Evolutionary conservation across 1,139 yeast species (phyloP), one percentile per base, ranked within the genome.

Genomic region (Hansenula sp.): DNA sequence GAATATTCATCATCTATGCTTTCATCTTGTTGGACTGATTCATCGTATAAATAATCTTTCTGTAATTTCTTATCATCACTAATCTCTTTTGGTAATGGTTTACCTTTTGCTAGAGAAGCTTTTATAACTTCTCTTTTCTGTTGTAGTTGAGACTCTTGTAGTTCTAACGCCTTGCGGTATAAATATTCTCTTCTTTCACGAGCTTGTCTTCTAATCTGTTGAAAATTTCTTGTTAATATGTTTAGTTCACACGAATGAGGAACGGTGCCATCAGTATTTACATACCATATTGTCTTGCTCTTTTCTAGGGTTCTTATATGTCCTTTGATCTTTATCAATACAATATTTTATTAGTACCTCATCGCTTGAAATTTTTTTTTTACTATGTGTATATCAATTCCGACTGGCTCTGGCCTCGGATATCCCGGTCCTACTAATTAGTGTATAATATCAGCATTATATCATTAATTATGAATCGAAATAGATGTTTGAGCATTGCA

Each of bases 121-220:
- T 88, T 84, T 41, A 93, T 72, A 57, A 84, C 85, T 61, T 86
- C 95, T 54, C 99, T 76, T 63, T 91, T 91, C 58, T 88, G 93
- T 17, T 86, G 83, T 38, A 86, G 75, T 31, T 86, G 80, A 16
- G 96, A 85, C 53, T 93, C 98, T 63, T 94, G 96, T 32, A 91
- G 76, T 61, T 89, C 95, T 38, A 88, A 79, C 0, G 96, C 87
- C 62, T 91, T 90, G 45, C 91, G 77, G 70, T 88, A 93, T 36
- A 91, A 73, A 58, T 90, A 93, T 60, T 93, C 98, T 66, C 96
- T 79, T 71, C 98, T 79, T 65, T 91, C 97, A 70, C 98, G 81
- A 17, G 97, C 96, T 61, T 90, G 96, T 71, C 87, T 81, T 68
- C 99, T 79, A 49, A 89, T 72, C 96, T 46, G 31, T 9, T 16